These are phyloP conservation scores for Paraconiothyrium brasiliense DNA, from an alignment of 2,329 filamentous ascomycete species.

Conservation along the genomic window DNA sequence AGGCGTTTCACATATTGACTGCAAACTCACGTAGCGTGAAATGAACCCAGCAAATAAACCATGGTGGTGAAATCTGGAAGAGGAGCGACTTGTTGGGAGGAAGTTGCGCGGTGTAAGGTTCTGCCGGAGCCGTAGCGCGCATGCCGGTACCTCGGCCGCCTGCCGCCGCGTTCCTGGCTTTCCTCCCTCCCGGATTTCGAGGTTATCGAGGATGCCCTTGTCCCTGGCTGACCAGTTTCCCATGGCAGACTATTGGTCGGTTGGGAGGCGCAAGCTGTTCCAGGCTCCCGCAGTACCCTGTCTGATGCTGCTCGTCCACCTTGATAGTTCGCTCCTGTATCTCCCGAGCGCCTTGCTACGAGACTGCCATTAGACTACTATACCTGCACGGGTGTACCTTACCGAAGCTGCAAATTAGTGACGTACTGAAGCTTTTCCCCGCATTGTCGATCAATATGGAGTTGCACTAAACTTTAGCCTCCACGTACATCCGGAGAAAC, in stretches of 20 bases:
- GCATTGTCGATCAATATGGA: slow-evolving; percentile 20
- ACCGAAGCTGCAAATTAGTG: neutral
- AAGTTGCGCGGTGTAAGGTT: neutral
- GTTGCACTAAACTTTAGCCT: slow-evolving; percentile 14
- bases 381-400: neutral
- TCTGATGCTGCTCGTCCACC: neutral
- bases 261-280: too few relatives aligned
- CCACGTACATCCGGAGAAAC: slow-evolving; percentile 17
- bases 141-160: neutral
- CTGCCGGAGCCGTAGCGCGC: neutral
- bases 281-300: too few relatives aligned
- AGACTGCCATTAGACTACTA: neutral
- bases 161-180: neutral
- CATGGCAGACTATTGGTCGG: too few relatives aligned
- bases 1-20: neutral
- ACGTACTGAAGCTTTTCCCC: slow-evolving; percentile 17
- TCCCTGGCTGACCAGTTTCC: neutral
- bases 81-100: neutral
- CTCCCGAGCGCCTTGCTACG: neutral
- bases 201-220: neutral
- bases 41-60: neutral
- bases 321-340: neutral
- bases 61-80: neutral
- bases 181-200: neutral
- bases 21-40: too few relatives aligned